phyloP scores from a whole-genome alignment of 371 early-diverging fungal species.

The Mucor ambiguus region DNA sequence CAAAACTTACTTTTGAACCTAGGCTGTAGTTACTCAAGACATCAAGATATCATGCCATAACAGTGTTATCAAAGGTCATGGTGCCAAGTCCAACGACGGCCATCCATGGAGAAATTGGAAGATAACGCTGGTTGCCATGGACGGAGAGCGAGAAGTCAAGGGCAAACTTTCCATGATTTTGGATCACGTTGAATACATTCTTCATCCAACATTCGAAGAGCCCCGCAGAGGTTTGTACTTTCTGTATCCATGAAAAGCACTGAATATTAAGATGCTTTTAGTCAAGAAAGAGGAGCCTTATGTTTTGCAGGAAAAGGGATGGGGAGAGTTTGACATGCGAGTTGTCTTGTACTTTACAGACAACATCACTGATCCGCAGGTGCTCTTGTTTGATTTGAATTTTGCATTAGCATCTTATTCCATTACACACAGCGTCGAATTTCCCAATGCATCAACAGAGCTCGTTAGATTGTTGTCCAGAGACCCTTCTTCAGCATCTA shows the following conservation, averaged over 20 bases:
- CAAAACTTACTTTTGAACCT: not conserved
- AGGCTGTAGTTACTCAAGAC: constrained; percentile 28
- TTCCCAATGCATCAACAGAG: constrained; percentile 38
- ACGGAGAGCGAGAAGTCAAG: constrained; percentile 50
- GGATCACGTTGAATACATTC: constrained; percentile 73
- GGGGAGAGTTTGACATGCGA: constrained; percentile 76
- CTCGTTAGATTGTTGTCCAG: constrained; percentile 16
- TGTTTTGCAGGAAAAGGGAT: constrained; percentile 64
- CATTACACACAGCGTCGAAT: constrained; percentile 38
- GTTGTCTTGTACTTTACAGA: constrained; percentile 60
- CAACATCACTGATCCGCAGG: constrained; percentile 47
- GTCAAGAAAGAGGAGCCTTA: constrained; percentile 68
- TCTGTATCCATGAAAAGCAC: not conserved
- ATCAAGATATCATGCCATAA: constrained; percentile 48
- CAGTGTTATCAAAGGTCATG: constrained; percentile 37
- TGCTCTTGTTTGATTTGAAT: constrained; percentile 64
- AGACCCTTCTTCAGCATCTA: constrained; percentile 1
- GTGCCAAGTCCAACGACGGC: constrained; percentile 44
- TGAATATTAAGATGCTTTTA: constrained; percentile 16
- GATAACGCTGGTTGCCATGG: constrained; percentile 54
- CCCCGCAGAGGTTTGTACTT: constrained; percentile 58
- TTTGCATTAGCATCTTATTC: constrained; percentile 61
- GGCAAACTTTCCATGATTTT: constrained; percentile 54
- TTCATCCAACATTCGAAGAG: constrained; percentile 73
- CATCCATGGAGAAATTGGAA: constrained; percentile 66